A percentile compares a stretch with the other conserved stretches of the same genome.
phyloP scores from a whole-genome alignment of 1,284 basidiomycete species.

The Melampsora larici-populina region DNA sequence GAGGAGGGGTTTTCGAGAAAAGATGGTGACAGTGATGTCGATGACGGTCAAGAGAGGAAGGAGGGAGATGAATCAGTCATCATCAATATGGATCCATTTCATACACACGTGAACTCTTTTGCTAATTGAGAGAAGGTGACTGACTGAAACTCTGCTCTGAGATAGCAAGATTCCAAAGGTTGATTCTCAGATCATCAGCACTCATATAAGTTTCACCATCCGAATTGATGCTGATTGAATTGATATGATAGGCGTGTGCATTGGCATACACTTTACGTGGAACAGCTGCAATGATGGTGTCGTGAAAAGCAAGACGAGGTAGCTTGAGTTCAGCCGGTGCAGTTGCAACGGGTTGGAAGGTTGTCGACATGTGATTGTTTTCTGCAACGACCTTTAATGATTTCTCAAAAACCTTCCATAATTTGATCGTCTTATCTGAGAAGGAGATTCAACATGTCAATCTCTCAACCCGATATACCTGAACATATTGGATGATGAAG shows the following conservation, averaged over 20 bases:
- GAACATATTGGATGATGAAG: neutral
- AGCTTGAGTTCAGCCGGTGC: constrained; percentile 64
- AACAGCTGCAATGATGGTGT: constrained; percentile 97
- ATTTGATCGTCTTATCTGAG: constrained; percentile 99
- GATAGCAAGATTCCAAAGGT: constrained; percentile 98
- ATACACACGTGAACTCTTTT: neutral
- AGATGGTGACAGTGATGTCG: neutral
- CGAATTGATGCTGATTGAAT: constrained; percentile 98
- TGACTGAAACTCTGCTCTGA: constrained; percentile 98
- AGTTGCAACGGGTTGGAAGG: constrained; percentile 44
- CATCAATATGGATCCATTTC: too few relatives aligned
- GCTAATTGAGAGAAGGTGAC: constrained; percentile 53
- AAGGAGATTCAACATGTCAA: neutral
- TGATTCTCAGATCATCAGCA: constrained; percentile 93
- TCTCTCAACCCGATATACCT: neutral
- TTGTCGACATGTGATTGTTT: constrained; percentile 68
- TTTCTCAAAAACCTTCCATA: constrained; percentile 99
- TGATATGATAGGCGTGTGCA: constrained; percentile 99
- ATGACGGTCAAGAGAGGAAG: neutral
- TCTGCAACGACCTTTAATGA: constrained; percentile 92
- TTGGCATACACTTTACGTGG: constrained; percentile 99
- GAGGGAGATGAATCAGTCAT: neutral
- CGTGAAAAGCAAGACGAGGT: constrained; percentile 86
- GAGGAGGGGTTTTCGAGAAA: neutral
- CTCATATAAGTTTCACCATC: constrained; percentile 99